Evolutionary conservation across 352 stramenopile genomes (phyloP), one percentile per base, ranked within the genome.

Genomic region (Phytophthora aleatoria): DNA sequence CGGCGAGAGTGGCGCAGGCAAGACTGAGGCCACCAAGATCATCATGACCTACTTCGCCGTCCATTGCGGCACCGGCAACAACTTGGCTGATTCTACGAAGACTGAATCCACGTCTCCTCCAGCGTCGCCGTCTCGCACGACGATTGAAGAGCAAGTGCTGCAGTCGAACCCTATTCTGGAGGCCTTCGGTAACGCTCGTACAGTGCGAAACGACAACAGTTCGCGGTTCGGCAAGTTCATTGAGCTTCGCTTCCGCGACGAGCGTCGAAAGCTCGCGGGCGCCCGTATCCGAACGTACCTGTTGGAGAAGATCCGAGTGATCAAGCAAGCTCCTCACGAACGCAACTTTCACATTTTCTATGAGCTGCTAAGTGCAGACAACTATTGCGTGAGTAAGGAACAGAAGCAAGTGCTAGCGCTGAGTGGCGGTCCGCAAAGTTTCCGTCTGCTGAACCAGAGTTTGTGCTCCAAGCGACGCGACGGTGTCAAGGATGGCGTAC

Each of bases 221-320:
- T 94, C 81, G 53, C 88, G 90, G 47, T 97, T 97, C 71, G 90
- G 90, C 61, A 97, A 97, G 57, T 97, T 95, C 70, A 97, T 97
- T 35, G 82, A 96, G 69, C 63, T 97, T 30, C 78, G 90, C 44
- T 93, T 96, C 64, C 71, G 87, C 1, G 60, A 74, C 38, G 36
- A 74, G 38, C 66, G 70, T 5, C 52, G 54, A n/a, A 65, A 38
- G 50, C 57, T 77, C 2, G 76, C 89, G 13, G 91, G 92, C 16
- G 91, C 89, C 20, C 78, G 76, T 8, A 95, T 98, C 53, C 84
- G 86, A 64, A 97, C 87, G 30, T 99, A 98, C 56, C 69, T 99
- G 30, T 79, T 99, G 33, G 96, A 99, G 71, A 98, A 98, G 73
- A 94, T 96, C 38, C 84, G 91, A 57, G 77, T 97, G 50, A 89